Percentiles rank a stretch among this genome's conserved stretches.
These are phyloP conservation scores for Fusarium abutilonis DNA, from an alignment of 2,329 filamentous ascomycete species.

Conservation along the genomic window DNA sequence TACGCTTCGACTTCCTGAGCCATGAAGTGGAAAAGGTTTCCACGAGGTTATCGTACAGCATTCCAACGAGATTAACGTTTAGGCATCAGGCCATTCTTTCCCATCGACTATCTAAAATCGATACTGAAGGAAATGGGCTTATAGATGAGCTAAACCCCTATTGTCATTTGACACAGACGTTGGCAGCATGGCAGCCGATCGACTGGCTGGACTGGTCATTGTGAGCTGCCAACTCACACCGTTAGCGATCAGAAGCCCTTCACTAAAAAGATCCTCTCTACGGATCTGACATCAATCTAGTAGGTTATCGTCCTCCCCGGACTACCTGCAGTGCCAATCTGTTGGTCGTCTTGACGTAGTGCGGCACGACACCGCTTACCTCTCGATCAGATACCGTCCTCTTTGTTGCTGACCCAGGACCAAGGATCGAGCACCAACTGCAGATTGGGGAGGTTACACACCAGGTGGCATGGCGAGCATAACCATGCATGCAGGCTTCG, in stretches of 20 bases:
- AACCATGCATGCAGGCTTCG: slow-evolving; percentile 4
- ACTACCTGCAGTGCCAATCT: slow-evolving; percentile 9
- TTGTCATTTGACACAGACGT: slow-evolving; percentile 5
- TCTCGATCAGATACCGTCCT: slow-evolving; percentile 24
- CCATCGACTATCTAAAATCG: not conserved
- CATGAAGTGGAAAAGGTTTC: slow-evolving; percentile 2
- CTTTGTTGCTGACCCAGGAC: slow-evolving; percentile 10
- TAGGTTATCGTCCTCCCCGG: slow-evolving; percentile 4
- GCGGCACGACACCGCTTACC: slow-evolving; percentile 23
- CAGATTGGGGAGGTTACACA: slow-evolving; percentile 8
- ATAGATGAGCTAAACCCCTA: not conserved
- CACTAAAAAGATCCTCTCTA: no score
- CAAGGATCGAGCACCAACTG: slow-evolving; percentile 16
- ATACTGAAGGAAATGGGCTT: slow-evolving; percentile 1
- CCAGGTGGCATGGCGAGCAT: not conserved
- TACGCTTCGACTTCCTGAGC: slow-evolving; percentile 5
- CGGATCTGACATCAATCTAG: slow-evolving; percentile 1
- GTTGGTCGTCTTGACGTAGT: slow-evolving; percentile 24
- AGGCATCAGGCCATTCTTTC: slow-evolving; percentile 5
- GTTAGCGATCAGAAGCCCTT: slow-evolving; percentile 1
- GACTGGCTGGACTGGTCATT: not conserved
- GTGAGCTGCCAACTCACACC: not conserved
- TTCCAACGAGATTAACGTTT: slow-evolving; percentile 25
- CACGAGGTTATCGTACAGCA: slow-evolving; percentile 8
- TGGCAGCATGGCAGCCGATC: not conserved